A percentile compares a stretch with the other conserved stretches of the same genome.
These are phyloP conservation scores for Escovopsis sp. DNA, from an alignment of 2,329 filamentous ascomycete species.

Conservation along the genomic window DNA sequence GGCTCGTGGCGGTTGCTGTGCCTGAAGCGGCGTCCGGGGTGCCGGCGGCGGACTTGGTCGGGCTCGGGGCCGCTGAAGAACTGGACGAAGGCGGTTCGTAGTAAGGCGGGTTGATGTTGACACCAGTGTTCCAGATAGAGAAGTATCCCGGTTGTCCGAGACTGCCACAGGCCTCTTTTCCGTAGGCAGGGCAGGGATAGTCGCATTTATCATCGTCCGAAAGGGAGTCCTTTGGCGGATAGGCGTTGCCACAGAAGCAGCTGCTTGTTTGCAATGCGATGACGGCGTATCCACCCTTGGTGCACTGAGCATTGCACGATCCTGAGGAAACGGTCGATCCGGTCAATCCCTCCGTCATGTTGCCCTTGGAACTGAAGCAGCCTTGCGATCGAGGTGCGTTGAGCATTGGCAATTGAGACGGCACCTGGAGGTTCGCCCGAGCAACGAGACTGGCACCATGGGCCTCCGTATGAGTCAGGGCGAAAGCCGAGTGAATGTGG, in stretches of 20 bases:
- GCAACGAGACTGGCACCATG: slow-evolving; percentile 1
- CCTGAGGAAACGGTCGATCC: slow-evolving; percentile 21
- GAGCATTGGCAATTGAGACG: slow-evolving; percentile 21
- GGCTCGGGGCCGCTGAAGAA: slow-evolving; percentile 11
- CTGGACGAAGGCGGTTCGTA: slow-evolving; percentile 8
- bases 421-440: slow-evolving; percentile 16
- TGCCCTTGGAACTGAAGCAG: slow-evolving; percentile 32
- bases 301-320: slow-evolving; percentile 26
- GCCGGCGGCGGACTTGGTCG: slow-evolving; percentile 9
- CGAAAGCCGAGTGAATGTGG: slow-evolving; percentile 11
- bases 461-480: slow-evolving; percentile 6
- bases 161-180: slow-evolving; percentile 43
- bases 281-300: slow-evolving; percentile 34
- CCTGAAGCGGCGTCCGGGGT: slow-evolving; percentile 5
- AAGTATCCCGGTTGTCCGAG: slow-evolving; percentile 16
- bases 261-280: slow-evolving; percentile 46
- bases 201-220: slow-evolving; percentile 48
- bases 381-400: slow-evolving; percentile 32
- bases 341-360: slow-evolving; percentile 17
- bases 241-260: slow-evolving; percentile 59
- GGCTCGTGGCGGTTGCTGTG: slow-evolving; percentile 11
- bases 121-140: slow-evolving; percentile 37
- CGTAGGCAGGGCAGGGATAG: slow-evolving; percentile 49
- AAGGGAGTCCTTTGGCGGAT: slow-evolving; percentile 44
- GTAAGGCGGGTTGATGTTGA: slow-evolving; percentile 22